Evolutionary conservation across 2,329 filamentous ascomycete species (phyloP).

Genomic region (Paracoccidioides lutzii): DNA sequence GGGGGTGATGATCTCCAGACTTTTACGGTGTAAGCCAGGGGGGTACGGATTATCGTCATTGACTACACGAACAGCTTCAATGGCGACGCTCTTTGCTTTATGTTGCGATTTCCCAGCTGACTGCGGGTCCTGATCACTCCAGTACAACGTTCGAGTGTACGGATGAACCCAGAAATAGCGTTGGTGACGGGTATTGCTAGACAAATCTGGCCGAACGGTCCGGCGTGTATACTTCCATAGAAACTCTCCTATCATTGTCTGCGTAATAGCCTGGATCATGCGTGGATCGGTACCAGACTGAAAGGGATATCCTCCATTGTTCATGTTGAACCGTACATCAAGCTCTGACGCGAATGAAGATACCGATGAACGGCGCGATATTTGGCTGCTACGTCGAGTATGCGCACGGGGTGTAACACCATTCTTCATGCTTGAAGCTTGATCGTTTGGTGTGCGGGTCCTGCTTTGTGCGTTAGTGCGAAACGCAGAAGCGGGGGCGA

Average conservation of each 20-base stretch:
- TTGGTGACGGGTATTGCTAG: conserved; percentile 66
- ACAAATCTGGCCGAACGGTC: conserved; percentile 76
- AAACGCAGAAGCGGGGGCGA: conserved; percentile 65
- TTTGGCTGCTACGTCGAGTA: conserved; percentile 28
- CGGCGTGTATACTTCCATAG: conserved; percentile 98
- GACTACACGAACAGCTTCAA: conserved; percentile 84
- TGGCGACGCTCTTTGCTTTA: conserved; percentile 77
- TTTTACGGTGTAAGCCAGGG: conserved; percentile 87
- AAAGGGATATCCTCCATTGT: conserved; percentile 46
- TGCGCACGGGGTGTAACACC: conserved; percentile 47
- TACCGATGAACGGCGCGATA: conserved; percentile 65
- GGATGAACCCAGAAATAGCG: conserved; percentile 99
- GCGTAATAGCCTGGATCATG: conserved; percentile 98
- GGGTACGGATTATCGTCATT: conserved; percentile 92
- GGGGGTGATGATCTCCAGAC: conserved; percentile 76
- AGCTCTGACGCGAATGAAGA: conserved; percentile 94
- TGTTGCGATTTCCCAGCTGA: conserved; percentile 64
- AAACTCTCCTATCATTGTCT: conserved; percentile 99
- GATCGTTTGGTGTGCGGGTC: conserved; percentile 49
- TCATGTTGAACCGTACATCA: conserved; percentile 77
- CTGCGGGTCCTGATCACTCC: conserved; percentile 83
- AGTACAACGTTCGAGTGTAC: conserved; percentile 91
- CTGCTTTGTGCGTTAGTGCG: conserved; percentile 37
- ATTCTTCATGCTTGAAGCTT: conserved; percentile 34
- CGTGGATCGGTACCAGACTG: conserved; percentile 72